Evolutionary conservation across 352 stramenopile species (phyloP).

Genomic region (Phytopythium kandeliae): DNA sequence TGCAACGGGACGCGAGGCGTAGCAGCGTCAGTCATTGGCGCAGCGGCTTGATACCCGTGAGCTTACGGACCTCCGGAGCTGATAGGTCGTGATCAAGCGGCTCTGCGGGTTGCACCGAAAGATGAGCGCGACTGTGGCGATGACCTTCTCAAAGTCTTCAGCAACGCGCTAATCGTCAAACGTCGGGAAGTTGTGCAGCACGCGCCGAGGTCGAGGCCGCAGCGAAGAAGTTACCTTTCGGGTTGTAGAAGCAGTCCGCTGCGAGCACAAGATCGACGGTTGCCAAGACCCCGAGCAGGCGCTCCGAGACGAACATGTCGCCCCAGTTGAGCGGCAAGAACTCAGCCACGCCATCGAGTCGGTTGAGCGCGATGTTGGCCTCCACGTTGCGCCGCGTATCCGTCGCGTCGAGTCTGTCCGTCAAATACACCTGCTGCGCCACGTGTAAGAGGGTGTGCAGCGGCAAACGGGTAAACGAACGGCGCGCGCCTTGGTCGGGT

Average conservation of each 20-base stretch:
- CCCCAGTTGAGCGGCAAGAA: conserved; percentile 55
- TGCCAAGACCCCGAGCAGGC: conserved; percentile 21
- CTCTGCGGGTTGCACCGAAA: conserved; percentile 34
- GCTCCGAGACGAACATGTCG: conserved; percentile 19
- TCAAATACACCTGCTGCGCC: conserved; percentile 48
- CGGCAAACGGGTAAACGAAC: too few species aligned
- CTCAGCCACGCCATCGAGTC: conserved; percentile 17
- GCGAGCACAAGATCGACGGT: conserved; percentile 46
- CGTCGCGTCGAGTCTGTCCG: conserved; percentile 40
- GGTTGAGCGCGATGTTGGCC: conserved; percentile 48
- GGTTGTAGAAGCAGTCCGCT: conserved; percentile 69
- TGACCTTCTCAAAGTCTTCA: conserved; percentile 65
- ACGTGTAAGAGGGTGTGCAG: too few species aligned
- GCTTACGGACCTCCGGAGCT: conserved; percentile 39
- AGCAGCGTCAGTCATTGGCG: neutral
- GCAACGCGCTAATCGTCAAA: neutral
- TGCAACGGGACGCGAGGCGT: conserved; percentile 3
- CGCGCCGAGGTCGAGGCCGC: too few species aligned
- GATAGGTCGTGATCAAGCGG: conserved; percentile 54
- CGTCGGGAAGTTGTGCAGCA: too few species aligned
- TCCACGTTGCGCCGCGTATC: conserved; percentile 44
- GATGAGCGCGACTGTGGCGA: conserved; percentile 58
- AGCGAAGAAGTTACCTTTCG: too few species aligned
- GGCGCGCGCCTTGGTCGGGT: conserved; percentile 14
- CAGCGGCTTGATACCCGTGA: too few species aligned